Evolutionary conservation across 2,329 filamentous ascomycete genomes (phyloP).

Genomic region (Talaromyces sp.): DNA sequence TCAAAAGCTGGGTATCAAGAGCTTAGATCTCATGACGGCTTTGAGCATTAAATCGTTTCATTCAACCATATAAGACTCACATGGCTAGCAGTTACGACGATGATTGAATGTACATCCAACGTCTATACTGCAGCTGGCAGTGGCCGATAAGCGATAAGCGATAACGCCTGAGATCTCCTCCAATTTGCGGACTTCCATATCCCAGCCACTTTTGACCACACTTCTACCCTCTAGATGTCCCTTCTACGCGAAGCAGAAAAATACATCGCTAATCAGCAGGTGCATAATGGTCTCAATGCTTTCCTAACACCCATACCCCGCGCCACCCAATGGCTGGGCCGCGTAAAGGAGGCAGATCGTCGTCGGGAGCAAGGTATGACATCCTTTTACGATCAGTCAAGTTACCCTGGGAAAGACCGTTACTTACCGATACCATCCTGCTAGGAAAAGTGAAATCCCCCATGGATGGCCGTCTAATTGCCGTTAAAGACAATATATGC

Average conservation of each 20-base stretch:
- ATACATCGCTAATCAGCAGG: slow-evolving; percentile 45
- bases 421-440: slow-evolving; percentile 5
- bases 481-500: slow-evolving; percentile 78
- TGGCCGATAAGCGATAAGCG: slow-evolving; percentile 2
- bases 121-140: no score
- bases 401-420: background rate
- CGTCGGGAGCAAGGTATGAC: slow-evolving; percentile 38
- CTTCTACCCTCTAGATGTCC: slow-evolving; percentile 41
- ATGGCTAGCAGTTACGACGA: no score
- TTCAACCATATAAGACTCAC: no score
- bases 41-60: no score
- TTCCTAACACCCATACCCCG: slow-evolving; percentile 44
- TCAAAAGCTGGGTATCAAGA: no score
- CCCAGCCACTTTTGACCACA: background rate
- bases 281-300: slow-evolving; percentile 41
- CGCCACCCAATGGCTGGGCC: slow-evolving; percentile 38
- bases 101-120: no score
- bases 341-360: slow-evolving; percentile 40
- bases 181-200: background rate
- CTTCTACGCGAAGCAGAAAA: slow-evolving; percentile 48
- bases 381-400: background rate
- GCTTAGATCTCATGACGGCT: no score
- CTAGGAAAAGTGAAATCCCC: slow-evolving; percentile 39
- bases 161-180: slow-evolving; percentile 1
- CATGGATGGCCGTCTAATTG: slow-evolving; percentile 54